Percentiles rank a stretch among this genome's conserved stretches.
Evolutionary conservation across 2,329 filamentous ascomycete species (phyloP).

Genomic region (Plectosphaerella sp.): DNA sequence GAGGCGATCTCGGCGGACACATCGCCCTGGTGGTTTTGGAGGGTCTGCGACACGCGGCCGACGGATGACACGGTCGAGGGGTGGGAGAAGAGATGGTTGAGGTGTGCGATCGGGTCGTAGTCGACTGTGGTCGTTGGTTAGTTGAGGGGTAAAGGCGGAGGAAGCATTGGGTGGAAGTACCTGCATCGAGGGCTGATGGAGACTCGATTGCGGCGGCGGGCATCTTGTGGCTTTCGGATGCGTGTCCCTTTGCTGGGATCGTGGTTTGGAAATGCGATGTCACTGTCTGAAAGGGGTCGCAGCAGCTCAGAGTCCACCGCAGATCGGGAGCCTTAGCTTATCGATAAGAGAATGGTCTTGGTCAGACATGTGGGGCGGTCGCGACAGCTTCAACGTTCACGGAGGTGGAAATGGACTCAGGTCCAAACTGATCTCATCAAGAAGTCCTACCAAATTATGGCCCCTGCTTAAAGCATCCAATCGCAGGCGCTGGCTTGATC

Average conservation of each 20-base stretch:
- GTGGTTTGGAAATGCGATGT: not conserved
- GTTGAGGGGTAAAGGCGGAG: constrained; percentile 4
- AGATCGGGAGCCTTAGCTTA: no score
- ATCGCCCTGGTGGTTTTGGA: constrained; percentile 74
- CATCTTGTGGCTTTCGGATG: constrained; percentile 24
- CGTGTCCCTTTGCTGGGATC: not conserved
- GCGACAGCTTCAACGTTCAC: no score
- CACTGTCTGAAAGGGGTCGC: not conserved
- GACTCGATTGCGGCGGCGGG: constrained; percentile 29
- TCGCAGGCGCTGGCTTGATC: no score
- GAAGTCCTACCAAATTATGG: no score
- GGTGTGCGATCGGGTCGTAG: constrained; percentile 88
- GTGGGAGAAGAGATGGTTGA: constrained; percentile 91
- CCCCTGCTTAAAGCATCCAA: no score
- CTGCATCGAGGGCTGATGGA: constrained; percentile 37
- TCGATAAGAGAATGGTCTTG: no score
- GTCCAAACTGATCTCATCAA: no score
- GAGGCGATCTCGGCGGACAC: constrained; percentile 72
- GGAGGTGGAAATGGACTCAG: no score
- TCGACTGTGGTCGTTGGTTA: constrained; percentile 44
- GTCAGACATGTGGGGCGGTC: no score
- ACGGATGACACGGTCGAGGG: constrained; percentile 80
- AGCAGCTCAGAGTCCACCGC: no score
- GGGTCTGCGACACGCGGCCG: constrained; percentile 65
- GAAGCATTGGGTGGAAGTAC: constrained; percentile 22